These are phyloP conservation scores for Pisolithus tinctorius DNA, from an alignment of 768 basidiomycete genomes.

Conservation along the genomic window DNA sequence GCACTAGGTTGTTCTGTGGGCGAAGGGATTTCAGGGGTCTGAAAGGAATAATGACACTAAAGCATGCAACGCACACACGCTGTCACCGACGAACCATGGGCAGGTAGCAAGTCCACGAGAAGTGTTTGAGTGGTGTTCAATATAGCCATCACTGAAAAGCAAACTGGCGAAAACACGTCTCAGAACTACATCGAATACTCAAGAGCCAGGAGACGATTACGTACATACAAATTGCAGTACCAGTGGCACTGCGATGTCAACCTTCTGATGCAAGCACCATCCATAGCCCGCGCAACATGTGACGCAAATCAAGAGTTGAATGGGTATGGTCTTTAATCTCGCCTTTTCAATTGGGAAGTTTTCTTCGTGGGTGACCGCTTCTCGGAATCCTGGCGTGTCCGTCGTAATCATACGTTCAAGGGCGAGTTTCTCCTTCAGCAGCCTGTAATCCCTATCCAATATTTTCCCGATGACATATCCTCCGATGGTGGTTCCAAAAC, in stretches of 20 bases:
- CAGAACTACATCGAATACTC: neutral
- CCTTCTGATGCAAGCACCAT: constrained; percentile 47
- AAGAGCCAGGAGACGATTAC: neutral
- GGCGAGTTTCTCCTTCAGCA: constrained; percentile 21
- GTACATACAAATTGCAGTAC: constrained; percentile 35
- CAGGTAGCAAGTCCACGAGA: constrained; percentile 58
- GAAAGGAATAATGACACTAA: neutral
- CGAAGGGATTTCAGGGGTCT: neutral
- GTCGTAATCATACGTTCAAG: constrained; percentile 12
- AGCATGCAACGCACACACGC: constrained; percentile 50
- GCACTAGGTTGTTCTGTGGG: constrained; percentile 61
- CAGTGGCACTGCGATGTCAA: constrained; percentile 47
- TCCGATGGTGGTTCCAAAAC: constrained; percentile 63
- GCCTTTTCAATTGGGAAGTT: constrained; percentile 59
- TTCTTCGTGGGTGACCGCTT: constrained; percentile 25
- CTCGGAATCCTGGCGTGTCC: constrained; percentile 11
- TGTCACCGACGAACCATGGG: constrained; percentile 59
- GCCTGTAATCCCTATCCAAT: constrained; percentile 60
- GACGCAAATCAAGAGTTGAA: constrained; percentile 33
- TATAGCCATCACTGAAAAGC: constrained; percentile 30
- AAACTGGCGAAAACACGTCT: neutral
- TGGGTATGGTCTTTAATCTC: constrained; percentile 42
- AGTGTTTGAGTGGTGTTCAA: constrained; percentile 58
- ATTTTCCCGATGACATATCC: constrained; percentile 52
- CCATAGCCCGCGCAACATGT: constrained; percentile 48